Percentiles rank a stretch among this genome's conserved stretches.
These are phyloP conservation scores for Cordyceps fumosorosea DNA, from an alignment of 2,329 filamentous ascomycete genomes.

Conservation along the genomic window DNA sequence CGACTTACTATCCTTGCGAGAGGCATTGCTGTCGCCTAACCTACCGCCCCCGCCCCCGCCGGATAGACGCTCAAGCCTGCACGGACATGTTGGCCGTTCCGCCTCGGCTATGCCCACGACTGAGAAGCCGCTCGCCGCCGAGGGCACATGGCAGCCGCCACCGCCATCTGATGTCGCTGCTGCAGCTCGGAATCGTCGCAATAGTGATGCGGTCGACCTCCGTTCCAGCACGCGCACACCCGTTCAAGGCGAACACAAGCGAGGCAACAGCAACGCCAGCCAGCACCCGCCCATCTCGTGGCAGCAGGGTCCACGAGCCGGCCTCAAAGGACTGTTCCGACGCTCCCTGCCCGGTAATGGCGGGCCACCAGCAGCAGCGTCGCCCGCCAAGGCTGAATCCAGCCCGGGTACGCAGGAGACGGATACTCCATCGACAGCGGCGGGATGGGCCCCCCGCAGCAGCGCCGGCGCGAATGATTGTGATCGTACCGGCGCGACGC, in stretches of 20 bases:
- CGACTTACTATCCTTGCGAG: constrained; percentile 37
- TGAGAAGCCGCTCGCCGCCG: constrained; percentile 9
- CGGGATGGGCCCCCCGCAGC: constrained; percentile 28
- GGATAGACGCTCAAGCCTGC: constrained; percentile 46
- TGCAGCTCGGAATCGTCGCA: constrained; percentile 15
- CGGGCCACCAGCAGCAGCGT: background rate
- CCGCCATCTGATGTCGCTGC: constrained; percentile 14
- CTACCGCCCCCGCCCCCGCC: constrained; percentile 42
- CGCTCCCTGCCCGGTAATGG: constrained; percentile 37
- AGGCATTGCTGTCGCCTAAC: constrained; percentile 31
- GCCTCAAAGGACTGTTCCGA: constrained; percentile 45
- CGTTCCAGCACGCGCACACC: constrained; percentile 8
- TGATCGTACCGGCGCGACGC: constrained; percentile 44
- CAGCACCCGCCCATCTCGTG: constrained; percentile 43
- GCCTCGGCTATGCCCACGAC: constrained; percentile 19
- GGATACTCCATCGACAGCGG: background rate
- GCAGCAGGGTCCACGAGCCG: constrained; percentile 37
- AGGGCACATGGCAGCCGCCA: constrained; percentile 16
- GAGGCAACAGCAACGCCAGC: constrained; percentile 22
- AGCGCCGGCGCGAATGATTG: constrained; percentile 28
- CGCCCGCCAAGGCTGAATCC: background rate
- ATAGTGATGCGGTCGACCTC: constrained; percentile 11
- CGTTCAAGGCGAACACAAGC: constrained; percentile 25
- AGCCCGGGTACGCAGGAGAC: background rate
- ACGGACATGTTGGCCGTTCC: constrained; percentile 35